phyloP scores from a whole-genome alignment of 352 stramenopile species.

The Phytophthora fragariaefolia region DNA sequence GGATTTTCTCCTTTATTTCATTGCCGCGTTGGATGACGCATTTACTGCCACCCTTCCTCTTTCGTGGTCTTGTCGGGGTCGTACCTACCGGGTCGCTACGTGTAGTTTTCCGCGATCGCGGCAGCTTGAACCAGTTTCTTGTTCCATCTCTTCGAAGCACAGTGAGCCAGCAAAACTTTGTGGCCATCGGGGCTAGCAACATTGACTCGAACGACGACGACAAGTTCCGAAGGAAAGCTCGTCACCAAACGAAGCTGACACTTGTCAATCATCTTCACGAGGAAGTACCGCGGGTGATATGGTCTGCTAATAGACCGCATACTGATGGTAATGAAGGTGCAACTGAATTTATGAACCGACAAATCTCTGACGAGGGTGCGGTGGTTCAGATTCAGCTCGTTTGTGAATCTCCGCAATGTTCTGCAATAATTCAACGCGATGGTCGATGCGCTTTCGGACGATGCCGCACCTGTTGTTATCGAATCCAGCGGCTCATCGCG shows the following conservation, averaged over 20 bases:
- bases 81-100: constrained; percentile 22
- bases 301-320: constrained; percentile 55
- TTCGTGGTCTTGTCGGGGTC: not conserved
- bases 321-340: constrained; percentile 4
- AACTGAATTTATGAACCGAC: constrained; percentile 11
- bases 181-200: not conserved
- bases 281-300: constrained; percentile 53
- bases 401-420: constrained; percentile 45
- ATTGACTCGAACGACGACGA: constrained; percentile 43
- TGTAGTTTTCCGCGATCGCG: constrained; percentile 28
- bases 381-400: constrained; percentile 25
- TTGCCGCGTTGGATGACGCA: constrained; percentile 15
- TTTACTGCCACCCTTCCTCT: constrained; percentile 9
- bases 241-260: constrained; percentile 62
- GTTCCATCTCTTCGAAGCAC: constrained; percentile 22
- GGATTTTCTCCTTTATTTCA: constrained; percentile 26
- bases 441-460: constrained; percentile 54
- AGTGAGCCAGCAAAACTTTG: constrained; percentile 1
- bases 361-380: not conserved
- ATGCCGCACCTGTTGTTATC: constrained; percentile 75
- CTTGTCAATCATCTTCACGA: constrained; percentile 53
- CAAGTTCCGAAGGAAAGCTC: constrained; percentile 69
- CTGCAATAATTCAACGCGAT: constrained; percentile 40
- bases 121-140: constrained; percentile 45
- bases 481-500: constrained; percentile 55